phyloP scores from a whole-genome alignment of 768 basidiomycete species.

The Mycena vitilis region DNA sequence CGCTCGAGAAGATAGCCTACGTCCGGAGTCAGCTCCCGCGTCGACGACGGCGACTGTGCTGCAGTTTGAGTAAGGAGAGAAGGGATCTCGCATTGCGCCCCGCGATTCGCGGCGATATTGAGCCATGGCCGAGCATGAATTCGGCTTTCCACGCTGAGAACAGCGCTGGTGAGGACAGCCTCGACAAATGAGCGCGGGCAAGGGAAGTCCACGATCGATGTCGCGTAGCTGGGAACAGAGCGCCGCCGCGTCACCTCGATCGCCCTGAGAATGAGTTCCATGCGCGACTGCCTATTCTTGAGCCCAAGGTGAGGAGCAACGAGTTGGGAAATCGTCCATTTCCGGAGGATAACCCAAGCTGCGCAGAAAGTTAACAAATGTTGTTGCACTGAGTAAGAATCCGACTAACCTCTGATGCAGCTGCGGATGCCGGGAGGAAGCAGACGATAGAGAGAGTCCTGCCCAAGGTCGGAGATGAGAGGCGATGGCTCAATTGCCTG shows the following conservation, averaged over 20 bases:
- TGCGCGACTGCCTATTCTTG: constrained; percentile 72
- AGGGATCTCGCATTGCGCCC: constrained; percentile 68
- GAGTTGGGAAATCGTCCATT: constrained; percentile 81
- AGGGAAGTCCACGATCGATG: constrained; percentile 63
- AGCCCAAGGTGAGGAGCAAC: constrained; percentile 73
- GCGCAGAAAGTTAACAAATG: constrained; percentile 53
- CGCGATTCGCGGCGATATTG: constrained; percentile 72
- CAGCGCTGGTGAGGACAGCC: constrained; percentile 77
- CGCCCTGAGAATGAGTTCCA: constrained; percentile 77
- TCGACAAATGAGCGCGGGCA: constrained; percentile 86
- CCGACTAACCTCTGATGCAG: constrained; percentile 46
- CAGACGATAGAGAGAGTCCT: constrained; percentile 78
- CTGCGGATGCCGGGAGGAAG: constrained; percentile 82
- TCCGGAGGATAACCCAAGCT: constrained; percentile 80
- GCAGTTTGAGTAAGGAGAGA: constrained; percentile 66
- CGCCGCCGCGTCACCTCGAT: constrained; percentile 80
- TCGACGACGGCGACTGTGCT: constrained; percentile 55
- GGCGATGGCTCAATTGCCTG: constrained; percentile 79
- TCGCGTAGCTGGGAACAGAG: constrained; percentile 54
- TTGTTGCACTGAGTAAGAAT: no score
- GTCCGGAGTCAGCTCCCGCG: constrained; percentile 73
- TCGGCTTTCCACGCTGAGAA: constrained; percentile 84
- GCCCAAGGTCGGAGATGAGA: constrained; percentile 75
- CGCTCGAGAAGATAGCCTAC: constrained; percentile 88
- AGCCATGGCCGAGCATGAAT: constrained; percentile 84